A percentile compares a stretch with the other conserved stretches of the same genome.
These are phyloP conservation scores for Bonia amplexicaulis DNA, from an alignment of 176 grass and related monocot genomes.

Conservation along the genomic window DNA sequence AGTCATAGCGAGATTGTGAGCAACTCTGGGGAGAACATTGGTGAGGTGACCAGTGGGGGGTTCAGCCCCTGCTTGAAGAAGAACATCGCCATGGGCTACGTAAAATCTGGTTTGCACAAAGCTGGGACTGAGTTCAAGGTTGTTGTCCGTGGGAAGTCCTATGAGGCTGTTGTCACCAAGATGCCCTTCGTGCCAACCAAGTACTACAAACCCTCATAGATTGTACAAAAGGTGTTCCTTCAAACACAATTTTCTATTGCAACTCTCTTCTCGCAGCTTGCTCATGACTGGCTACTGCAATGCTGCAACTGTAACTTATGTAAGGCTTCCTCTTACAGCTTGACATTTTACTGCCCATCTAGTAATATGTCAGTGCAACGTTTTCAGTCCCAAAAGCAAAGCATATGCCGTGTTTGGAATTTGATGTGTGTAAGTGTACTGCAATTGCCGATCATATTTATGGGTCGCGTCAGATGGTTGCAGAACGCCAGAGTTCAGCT, in stretches of 20 bases:
- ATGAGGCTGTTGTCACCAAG: slow-evolving; percentile 77
- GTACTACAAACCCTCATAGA: slow-evolving; percentile 79
- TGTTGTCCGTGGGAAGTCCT: slow-evolving; percentile 73
- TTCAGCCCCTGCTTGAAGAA: slow-evolving; percentile 98
- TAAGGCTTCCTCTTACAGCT: slow-evolving; percentile 11
- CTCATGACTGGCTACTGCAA: not conserved
- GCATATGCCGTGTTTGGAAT: not conserved
- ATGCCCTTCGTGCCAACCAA: slow-evolving; percentile 99
- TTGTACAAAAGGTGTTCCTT: slow-evolving; percentile 5
- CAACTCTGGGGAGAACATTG: slow-evolving; percentile 65
- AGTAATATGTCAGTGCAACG: slow-evolving; percentile 19
- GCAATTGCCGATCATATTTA: not conserved
- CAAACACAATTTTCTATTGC: slow-evolving; percentile 9
- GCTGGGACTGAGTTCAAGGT: slow-evolving; percentile 86
- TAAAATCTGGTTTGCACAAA: slow-evolving; percentile 87
- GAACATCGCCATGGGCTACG: slow-evolving; percentile 98
- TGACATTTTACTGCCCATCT: not conserved
- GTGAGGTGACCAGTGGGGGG: slow-evolving; percentile 93
- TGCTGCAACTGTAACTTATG: slow-evolving; percentile 36
- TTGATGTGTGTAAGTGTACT: not conserved
- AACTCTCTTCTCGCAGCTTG: not conserved
- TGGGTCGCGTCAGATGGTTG: not conserved
- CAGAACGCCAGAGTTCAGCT: not conserved
- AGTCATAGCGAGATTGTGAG: slow-evolving; percentile 79
- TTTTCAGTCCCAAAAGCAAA: not conserved